Conservation (phyloP, 148 eudicot genomes). For the Gaultheria prostrata region DNA sequence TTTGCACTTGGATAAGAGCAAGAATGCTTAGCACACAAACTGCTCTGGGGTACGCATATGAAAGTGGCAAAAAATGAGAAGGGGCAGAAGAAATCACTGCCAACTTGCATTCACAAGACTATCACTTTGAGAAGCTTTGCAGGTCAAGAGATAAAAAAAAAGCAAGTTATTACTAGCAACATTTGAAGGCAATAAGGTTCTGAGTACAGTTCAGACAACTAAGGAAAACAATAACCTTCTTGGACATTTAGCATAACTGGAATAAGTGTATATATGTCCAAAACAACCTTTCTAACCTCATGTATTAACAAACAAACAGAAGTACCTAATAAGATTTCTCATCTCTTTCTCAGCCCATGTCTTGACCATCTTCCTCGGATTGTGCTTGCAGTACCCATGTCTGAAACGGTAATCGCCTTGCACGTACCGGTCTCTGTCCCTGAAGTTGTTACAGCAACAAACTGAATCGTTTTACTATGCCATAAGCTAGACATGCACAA, state of each 20-base stretch:
- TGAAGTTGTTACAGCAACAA: slow-evolving; percentile 30
- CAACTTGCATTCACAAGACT: neutral
- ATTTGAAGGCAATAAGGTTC: slow-evolving; percentile 1
- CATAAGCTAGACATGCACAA: neutral
- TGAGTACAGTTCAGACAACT: neutral
- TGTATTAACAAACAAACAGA: neutral
- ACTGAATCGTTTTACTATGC: neutral
- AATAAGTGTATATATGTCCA: neutral
- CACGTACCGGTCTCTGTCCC: slow-evolving; percentile 92
- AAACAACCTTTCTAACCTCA: neutral
- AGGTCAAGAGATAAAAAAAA: neutral
- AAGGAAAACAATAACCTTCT: neutral
- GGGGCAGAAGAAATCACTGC: neutral
- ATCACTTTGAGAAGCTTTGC: slow-evolving; percentile 2
- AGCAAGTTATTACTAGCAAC: neutral
- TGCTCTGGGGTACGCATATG: neutral
- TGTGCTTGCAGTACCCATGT: slow-evolving; percentile 91
- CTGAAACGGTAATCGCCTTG: slow-evolving; percentile 97
- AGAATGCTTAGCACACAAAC: neutral
- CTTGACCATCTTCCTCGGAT: slow-evolving; percentile 98
- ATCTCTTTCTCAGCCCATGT: slow-evolving; percentile 99
- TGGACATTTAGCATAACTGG: neutral
- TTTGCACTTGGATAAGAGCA: neutral
- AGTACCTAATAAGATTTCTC: slow-evolving; percentile 94
- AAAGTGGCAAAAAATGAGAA: neutral